A percentile compares a stretch with the other conserved stretches of the same genome.
These are phyloP conservation scores for Russula emetica DNA, from an alignment of 768 basidiomycete genomes.

Conservation along the genomic window DNA sequence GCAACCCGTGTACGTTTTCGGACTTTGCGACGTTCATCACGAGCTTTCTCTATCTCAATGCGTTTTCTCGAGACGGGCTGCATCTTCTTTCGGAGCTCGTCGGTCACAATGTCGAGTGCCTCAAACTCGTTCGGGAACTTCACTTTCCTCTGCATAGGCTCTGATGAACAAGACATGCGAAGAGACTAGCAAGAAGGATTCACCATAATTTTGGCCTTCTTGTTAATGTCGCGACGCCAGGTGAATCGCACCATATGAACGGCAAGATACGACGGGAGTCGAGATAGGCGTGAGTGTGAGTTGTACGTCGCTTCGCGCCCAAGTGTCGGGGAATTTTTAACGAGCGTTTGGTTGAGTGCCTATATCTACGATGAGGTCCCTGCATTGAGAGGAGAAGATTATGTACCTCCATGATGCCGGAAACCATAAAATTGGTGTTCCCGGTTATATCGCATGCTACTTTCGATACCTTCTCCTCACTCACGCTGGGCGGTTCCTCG, in stretches of 20 bases:
- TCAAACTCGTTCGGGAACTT: conserved; percentile 91
- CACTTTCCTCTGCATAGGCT: conserved; percentile 63
- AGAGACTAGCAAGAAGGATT: neutral
- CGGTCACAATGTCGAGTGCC: conserved; percentile 73
- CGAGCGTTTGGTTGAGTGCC: conserved; percentile 83
- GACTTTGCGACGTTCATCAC: conserved; percentile 76
- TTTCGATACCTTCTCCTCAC: conserved; percentile 74
- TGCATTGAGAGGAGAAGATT: neutral
- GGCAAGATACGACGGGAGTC: conserved; percentile 79
- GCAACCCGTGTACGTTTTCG: conserved; percentile 64
- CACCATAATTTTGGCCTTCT: conserved; percentile 98
- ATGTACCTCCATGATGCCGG: conserved; percentile 67
- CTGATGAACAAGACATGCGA: neutral
- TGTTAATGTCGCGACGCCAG: conserved; percentile 85
- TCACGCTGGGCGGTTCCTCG: conserved; percentile 64
- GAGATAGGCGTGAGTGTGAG: conserved; percentile 73
- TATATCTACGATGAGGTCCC: conserved; percentile 33
- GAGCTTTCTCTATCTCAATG: conserved; percentile 78
- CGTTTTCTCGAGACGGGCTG: conserved; percentile 65
- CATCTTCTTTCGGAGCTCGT: conserved; percentile 70
- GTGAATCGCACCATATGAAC: conserved; percentile 96
- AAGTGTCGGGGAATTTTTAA: conserved; percentile 77
- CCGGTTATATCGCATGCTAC: conserved; percentile 89
- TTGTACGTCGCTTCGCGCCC: conserved; percentile 79
- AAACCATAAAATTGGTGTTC: conserved; percentile 82